A percentile compares a stretch with the other conserved stretches of the same genome.
phyloP scores from a whole-genome alignment of 805 yeast genomes.

The Saccharomycopsis oosterbeekiorum region DNA sequence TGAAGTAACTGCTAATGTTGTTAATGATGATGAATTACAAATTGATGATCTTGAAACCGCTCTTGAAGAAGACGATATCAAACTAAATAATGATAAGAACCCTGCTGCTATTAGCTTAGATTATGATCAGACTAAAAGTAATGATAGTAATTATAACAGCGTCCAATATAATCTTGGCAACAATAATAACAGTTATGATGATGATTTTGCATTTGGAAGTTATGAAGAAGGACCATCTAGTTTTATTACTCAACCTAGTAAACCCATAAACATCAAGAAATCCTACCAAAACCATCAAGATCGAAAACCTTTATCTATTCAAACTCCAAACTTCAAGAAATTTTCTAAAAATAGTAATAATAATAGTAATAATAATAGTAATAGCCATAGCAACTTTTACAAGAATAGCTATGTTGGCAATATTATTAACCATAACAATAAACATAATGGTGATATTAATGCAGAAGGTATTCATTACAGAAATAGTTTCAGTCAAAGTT shows the following conservation, averaged over 20 bases:
- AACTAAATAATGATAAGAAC: neutral
- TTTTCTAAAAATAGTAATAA: neutral
- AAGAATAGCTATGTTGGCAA: slow-evolving; percentile 36
- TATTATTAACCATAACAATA: neutral
- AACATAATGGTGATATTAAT: neutral
- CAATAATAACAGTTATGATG: slow-evolving; percentile 1
- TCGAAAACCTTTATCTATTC: slow-evolving; percentile 56
- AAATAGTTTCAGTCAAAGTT: neutral
- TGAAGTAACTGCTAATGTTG: neutral
- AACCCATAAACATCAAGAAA: slow-evolving; percentile 23
- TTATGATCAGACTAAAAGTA: neutral
- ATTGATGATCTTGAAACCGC: neutral
- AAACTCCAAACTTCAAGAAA: slow-evolving; percentile 36
- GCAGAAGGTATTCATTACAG: neutral
- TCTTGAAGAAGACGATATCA: neutral
- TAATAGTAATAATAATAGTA: slow-evolving; percentile 23
- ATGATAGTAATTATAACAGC: neutral
- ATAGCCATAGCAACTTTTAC: slow-evolving; percentile 13
- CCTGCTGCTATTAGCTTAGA: slow-evolving; percentile 3
- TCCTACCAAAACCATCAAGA: slow-evolving; percentile 23
- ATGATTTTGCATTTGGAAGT: slow-evolving; percentile 9
- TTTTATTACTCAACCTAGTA: slow-evolving; percentile 20
- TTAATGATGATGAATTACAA: neutral
- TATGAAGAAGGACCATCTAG: slow-evolving; percentile 6
- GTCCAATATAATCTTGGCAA: neutral